Evolutionary conservation across 2,329 filamentous ascomycete genomes (phyloP).

Genomic region (Hymenoscyphus occultus): DNA sequence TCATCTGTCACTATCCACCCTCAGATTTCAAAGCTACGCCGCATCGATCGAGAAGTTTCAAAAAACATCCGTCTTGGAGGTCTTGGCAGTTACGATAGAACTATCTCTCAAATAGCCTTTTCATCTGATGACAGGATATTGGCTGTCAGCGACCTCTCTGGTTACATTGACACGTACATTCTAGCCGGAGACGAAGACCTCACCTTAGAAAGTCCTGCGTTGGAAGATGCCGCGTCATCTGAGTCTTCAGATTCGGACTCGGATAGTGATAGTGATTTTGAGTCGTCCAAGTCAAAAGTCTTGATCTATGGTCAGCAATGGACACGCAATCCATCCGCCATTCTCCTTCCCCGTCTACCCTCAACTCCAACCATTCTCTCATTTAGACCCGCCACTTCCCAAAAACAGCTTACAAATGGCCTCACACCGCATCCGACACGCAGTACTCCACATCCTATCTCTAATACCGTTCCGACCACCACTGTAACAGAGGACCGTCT

Average conservation of each 20-base stretch:
- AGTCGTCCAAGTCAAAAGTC: conserved; percentile 40
- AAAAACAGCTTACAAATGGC: conserved; percentile 43
- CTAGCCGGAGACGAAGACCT: conserved; percentile 56
- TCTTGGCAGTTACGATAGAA: conserved; percentile 72
- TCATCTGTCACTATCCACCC: conserved; percentile 42
- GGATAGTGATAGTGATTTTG: conserved; percentile 49
- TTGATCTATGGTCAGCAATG: conserved; percentile 64
- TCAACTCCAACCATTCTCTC: conserved; percentile 64
- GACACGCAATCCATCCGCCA: conserved; percentile 69
- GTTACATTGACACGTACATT: conserved; percentile 84
- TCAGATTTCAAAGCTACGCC: conserved; percentile 47
- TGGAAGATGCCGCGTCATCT: conserved; percentile 39
- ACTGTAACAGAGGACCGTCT: conserved; percentile 51
- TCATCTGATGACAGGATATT: conserved; percentile 77
- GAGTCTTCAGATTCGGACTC: conserved; percentile 38
- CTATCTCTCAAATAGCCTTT: conserved; percentile 72
- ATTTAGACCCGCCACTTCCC: conserved; percentile 51
- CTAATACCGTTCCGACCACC: conserved; percentile 49
- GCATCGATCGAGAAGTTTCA: conserved; percentile 52
- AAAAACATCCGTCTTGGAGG: conserved; percentile 60
- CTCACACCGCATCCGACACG: conserved; percentile 37
- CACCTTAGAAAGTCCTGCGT: conserved; percentile 39
- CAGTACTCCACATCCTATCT: conserved; percentile 30
- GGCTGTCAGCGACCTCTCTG: conserved; percentile 76
- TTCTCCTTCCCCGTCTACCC: conserved; percentile 66